phyloP scores from a whole-genome alignment of 1,284 basidiomycete species.

The Inonotus hispidus region DNA sequence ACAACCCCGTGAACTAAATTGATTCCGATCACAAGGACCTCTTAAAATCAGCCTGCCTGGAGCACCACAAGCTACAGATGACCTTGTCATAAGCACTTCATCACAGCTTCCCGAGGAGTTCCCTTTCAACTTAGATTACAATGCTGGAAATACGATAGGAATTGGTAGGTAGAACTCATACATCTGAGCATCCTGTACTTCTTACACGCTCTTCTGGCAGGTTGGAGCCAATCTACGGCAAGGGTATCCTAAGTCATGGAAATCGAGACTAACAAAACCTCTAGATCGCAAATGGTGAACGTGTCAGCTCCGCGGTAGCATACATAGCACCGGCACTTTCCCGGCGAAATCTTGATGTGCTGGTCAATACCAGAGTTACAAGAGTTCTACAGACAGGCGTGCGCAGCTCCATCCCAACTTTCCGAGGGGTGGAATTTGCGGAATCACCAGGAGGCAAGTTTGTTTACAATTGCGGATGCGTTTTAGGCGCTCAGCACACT shows the following conservation, averaged over 20 bases:
- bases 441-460: neutral
- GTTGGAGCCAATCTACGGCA: neutral
- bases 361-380: conserved; percentile 18
- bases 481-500: neutral
- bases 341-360: conserved; percentile 19
- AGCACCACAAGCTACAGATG: neutral
- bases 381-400: conserved; percentile 12
- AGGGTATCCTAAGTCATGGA: neutral
- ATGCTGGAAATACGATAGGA: conserved; percentile 15
- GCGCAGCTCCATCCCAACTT: neutral
- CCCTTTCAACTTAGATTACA: conserved; percentile 16
- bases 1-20: neutral
- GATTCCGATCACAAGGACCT: neutral
- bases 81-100: neutral
- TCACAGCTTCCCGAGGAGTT: conserved; percentile 9
- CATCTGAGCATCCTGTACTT: too few relatives aligned
- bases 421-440: conserved; percentile 1
- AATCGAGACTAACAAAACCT: neutral
- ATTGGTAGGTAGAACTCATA: conserved; percentile 2
- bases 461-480: neutral
- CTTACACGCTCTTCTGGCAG: neutral
- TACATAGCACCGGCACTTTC: conserved; percentile 18
- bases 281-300: conserved; percentile 2
- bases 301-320: conserved; percentile 12
- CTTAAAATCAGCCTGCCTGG: neutral